Conservation (phyloP, 306 rosid genomes). For the Nissolia schottii region DNA sequence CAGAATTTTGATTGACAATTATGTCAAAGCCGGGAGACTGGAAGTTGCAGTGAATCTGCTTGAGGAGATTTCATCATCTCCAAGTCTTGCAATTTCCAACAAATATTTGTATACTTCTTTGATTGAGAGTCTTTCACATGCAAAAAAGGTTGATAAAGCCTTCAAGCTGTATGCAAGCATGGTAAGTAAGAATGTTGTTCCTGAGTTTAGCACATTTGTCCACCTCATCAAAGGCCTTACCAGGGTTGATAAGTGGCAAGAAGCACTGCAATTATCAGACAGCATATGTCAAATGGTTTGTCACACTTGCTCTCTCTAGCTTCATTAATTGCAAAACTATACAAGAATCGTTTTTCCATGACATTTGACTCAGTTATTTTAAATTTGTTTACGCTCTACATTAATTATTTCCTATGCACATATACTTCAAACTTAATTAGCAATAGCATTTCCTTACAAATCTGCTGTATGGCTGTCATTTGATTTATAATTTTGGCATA, state of each 20-base stretch:
- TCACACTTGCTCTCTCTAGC: slow-evolving; percentile 30
- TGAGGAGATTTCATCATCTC: slow-evolving; percentile 67
- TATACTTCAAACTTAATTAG: background rate
- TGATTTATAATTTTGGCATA: slow-evolving; percentile 13
- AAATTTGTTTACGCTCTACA: background rate
- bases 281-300: slow-evolving; percentile 83
- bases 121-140: slow-evolving; percentile 59
- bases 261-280: slow-evolving; percentile 69
- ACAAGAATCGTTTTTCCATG: background rate
- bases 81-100: slow-evolving; percentile 35
- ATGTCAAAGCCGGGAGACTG: slow-evolving; percentile 70
- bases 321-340: background rate
- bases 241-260: slow-evolving; percentile 63
- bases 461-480: background rate
- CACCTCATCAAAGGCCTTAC: slow-evolving; percentile 70
- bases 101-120: slow-evolving; percentile 52
- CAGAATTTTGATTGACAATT: slow-evolving; percentile 63
- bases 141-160: slow-evolving; percentile 65
- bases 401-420: background rate
- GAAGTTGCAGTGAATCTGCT: slow-evolving; percentile 60
- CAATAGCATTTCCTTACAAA: background rate
- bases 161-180: slow-evolving; percentile 57
- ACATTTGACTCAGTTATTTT: background rate
- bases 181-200: slow-evolving; percentile 52
- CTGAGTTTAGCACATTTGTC: slow-evolving; percentile 64